Conservation (phyloP, 78 protist genomes). For the Dictyostelium firmibasis region DNA sequence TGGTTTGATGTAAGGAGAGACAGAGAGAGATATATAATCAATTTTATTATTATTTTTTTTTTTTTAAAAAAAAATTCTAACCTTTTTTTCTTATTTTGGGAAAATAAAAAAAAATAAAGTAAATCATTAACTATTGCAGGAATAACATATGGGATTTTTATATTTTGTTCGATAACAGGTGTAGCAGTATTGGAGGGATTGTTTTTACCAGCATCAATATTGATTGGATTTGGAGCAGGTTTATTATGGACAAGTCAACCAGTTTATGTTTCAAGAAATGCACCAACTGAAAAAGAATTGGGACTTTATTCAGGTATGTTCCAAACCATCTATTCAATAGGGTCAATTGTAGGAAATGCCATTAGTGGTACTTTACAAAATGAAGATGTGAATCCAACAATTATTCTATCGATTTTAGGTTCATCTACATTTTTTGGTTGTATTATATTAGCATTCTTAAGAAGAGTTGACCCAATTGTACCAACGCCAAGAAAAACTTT, state of each 20-base stretch:
- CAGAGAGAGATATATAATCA: too few species aligned
- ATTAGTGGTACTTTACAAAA: neutral
- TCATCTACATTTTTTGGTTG: neutral
- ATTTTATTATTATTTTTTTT: too few species aligned
- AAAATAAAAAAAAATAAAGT: too few species aligned
- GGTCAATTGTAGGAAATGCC: conserved; percentile 47
- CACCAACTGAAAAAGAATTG: neutral
- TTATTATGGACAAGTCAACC: conserved; percentile 53
- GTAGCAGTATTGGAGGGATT: neutral
- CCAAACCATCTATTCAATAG: neutral
- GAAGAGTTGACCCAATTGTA: neutral
- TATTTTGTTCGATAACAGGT: conserved; percentile 4
- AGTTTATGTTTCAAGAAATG: conserved; percentile 12
- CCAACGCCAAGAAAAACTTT: neutral
- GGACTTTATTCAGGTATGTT: conserved; percentile 19
- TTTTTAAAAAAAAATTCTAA: too few species aligned
- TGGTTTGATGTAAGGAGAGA: conserved; percentile 60
- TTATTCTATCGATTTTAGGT: neutral
- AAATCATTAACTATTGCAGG: conserved; percentile 34
- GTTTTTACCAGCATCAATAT: conserved; percentile 28
- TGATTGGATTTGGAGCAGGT: conserved; percentile 35
- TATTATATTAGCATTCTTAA: neutral
- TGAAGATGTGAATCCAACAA: neutral
- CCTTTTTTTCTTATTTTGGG: too few species aligned
- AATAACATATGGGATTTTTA: conserved; percentile 29